Conservation (phyloP, 164 flowering plant species). For the Piper betle region DNA sequence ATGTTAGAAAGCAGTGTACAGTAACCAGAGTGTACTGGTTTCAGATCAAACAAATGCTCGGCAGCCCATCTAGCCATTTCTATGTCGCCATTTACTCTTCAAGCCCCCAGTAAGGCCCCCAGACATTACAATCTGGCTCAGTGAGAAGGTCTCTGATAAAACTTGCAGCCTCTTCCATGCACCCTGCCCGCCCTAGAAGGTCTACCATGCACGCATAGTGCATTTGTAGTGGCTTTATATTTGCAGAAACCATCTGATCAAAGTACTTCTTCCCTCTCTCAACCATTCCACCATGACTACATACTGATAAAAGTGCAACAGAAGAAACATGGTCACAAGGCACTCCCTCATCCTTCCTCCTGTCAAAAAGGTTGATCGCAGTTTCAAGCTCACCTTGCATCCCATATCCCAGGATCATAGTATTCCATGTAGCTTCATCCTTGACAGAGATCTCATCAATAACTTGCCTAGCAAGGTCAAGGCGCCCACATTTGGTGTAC, state of each 20-base stretch:
- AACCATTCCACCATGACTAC: constrained; percentile 42
- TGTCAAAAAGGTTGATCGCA: constrained; percentile 29
- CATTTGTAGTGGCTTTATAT: constrained; percentile 12
- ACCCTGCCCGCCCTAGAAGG: constrained; percentile 15
- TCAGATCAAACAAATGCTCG: constrained; percentile 13
- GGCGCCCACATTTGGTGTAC: constrained; percentile 11
- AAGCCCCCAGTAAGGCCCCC: constrained; percentile 45
- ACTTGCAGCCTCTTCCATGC: constrained; percentile 9
- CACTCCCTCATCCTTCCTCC: constrained; percentile 8
- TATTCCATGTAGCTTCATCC: constrained; percentile 18
- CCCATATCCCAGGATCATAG: constrained; percentile 20
- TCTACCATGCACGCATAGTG: constrained; percentile 35
- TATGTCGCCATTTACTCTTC: constrained; percentile 25
- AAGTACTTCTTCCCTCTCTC: constrained; percentile 14
- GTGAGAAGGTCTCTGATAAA: constrained; percentile 13
- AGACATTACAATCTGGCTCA: constrained; percentile 29
- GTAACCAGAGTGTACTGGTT: constrained; percentile 12
- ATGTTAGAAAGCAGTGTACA: constrained; percentile 9
- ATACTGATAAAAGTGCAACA: constrained; percentile 35
- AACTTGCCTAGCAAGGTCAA: constrained; percentile 7
- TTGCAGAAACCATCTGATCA: constrained; percentile 3
- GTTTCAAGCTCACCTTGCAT: constrained; percentile 30
- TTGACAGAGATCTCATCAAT: constrained; percentile 8
- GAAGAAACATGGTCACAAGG: constrained; percentile 19
- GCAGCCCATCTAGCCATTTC: constrained; percentile 23